Evolutionary conservation across 1,284 basidiomycete genomes (phyloP).

Genomic region (Caloboletus firmus): DNA sequence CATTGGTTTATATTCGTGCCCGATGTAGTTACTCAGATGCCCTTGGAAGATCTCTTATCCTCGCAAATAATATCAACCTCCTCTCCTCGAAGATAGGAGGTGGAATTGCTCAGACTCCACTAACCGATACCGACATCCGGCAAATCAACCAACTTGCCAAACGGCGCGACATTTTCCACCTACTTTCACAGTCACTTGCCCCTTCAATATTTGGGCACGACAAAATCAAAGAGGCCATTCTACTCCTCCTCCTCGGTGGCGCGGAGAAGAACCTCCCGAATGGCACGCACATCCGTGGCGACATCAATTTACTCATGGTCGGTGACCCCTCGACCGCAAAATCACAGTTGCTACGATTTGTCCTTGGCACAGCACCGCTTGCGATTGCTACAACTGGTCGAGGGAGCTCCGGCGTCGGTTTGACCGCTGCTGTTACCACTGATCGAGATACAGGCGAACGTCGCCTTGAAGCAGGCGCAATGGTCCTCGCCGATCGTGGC

Average conservation of each 20-base stretch:
- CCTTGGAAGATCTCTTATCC: conserved; percentile 76
- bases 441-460: conserved; percentile 98
- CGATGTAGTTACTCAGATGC: conserved; percentile 10
- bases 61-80: conserved; percentile 96
- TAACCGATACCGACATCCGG: conserved; percentile 95
- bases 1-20: conserved; percentile 18
- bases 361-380: conserved; percentile 93
- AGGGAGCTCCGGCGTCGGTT: conserved; percentile 96
- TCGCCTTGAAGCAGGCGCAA: conserved; percentile 95
- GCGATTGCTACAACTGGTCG: conserved; percentile 98
- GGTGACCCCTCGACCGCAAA: conserved; percentile 99
- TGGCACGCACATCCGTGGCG: conserved; percentile 98
- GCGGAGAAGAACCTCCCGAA: conserved; percentile 98
- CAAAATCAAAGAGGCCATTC: conserved; percentile 92
- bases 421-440: conserved; percentile 98
- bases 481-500: conserved; percentile 99
- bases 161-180: conserved; percentile 80
- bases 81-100: conserved; percentile 96
- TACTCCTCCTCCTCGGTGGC: conserved; percentile 92
- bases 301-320: conserved; percentile 99
- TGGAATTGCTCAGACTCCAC: conserved; percentile 89
- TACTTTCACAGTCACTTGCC: conserved; percentile 93
- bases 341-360: conserved; percentile 95
- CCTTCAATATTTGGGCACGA: conserved; percentile 98
- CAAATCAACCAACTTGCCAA: conserved; percentile 95